Conservation (phyloP, 2,329 filamentous ascomycete genomes). For the Colletotrichum scovillei region DNA sequence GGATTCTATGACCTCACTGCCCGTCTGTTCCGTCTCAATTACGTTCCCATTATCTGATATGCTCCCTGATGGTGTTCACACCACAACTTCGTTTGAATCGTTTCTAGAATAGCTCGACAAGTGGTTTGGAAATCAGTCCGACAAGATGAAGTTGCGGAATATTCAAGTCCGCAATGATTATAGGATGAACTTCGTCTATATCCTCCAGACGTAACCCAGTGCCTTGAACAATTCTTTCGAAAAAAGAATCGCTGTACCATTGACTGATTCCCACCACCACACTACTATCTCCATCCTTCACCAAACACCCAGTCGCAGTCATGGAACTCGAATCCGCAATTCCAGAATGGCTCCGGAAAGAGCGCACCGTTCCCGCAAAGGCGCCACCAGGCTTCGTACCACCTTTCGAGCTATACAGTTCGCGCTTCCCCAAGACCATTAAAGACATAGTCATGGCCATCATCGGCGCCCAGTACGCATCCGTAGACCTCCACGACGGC, state of each 20-base stretch:
- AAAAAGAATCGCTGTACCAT: not conserved
- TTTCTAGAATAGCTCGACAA: not conserved
- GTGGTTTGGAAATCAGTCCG: not conserved
- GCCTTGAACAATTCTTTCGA: not conserved
- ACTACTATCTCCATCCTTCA: not conserved
- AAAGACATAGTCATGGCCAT: conserved; percentile 32
- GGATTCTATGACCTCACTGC: not conserved
- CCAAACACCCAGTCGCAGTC: not conserved
- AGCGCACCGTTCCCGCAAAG: not conserved
- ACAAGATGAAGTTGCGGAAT: not conserved
- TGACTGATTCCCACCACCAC: too few species aligned
- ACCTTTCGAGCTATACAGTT: conserved; percentile 26
- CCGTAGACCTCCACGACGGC: not conserved
- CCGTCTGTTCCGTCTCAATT: not conserved
- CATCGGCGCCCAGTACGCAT: conserved; percentile 31
- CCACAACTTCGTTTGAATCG: not conserved
- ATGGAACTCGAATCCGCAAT: conserved; percentile 19
- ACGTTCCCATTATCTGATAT: not conserved
- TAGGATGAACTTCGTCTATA: not conserved
- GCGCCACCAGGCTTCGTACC: conserved; percentile 18
- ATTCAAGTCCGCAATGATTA: not conserved
- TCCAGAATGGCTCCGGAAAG: not conserved
- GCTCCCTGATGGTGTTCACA: not conserved
- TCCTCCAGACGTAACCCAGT: not conserved
- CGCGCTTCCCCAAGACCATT: conserved; percentile 30